Percentiles rank a stretch among this genome's conserved stretches.
Conservation (phyloP, 106 monocot species). For the Acanthochlamys bracteata region DNA sequence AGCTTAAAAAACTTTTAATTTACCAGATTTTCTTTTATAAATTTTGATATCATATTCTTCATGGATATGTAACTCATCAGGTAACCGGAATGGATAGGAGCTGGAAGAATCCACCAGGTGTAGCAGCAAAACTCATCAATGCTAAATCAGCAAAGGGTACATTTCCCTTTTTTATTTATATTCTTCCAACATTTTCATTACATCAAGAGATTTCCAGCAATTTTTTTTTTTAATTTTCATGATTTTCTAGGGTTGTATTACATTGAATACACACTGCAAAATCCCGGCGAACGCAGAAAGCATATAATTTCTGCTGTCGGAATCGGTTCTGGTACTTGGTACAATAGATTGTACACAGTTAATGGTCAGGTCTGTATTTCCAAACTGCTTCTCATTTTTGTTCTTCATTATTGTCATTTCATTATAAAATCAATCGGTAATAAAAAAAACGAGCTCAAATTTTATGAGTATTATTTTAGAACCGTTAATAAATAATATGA, state of each 20-base stretch:
- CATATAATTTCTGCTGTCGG: constrained; percentile 80
- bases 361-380: constrained; percentile 65
- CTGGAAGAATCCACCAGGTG: constrained; percentile 78
- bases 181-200: too few species aligned
- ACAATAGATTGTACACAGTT: constrained; percentile 91
- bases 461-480: too few species aligned
- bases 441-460: not conserved
- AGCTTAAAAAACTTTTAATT: not conserved
- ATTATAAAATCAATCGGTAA: too few species aligned
- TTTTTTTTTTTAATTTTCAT: too few species aligned
- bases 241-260: constrained; percentile 78
- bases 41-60: not conserved
- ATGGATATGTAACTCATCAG: constrained; percentile 34
- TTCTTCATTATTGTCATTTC: too few species aligned
- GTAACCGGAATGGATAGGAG: constrained; percentile 88
- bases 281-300: constrained; percentile 66
- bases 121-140: constrained; percentile 75
- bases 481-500: too few species aligned
- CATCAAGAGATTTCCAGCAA: too few species aligned
- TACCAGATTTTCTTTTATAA: not conserved
- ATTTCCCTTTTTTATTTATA: not conserved
- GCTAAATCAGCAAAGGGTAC: constrained; percentile 66
- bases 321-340: constrained; percentile 80
- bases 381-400: too few species aligned
- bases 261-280: constrained; percentile 87